Evolutionary conservation across 2,329 filamentous ascomycete genomes (phyloP), one percentile per base, ranked within the genome.

Genomic region (Pseudogymnoascus verrucosus): DNA sequence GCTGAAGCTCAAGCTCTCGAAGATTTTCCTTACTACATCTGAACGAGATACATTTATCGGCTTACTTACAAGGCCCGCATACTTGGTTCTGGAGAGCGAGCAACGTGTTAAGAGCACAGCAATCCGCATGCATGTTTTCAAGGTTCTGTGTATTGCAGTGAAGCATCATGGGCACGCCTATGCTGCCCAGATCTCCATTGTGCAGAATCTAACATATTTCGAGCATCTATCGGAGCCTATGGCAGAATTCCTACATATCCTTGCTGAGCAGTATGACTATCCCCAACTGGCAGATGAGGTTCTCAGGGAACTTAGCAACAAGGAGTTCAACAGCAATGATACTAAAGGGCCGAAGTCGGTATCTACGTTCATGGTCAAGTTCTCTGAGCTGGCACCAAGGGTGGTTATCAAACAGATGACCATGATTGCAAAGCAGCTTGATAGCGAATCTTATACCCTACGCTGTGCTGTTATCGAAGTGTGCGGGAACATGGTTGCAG

Each of bases 151-250:
- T 73, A 91, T 98, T 69, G 93, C 96, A 37, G 87, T 99, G 65
- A 99, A 99, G 78, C 93, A 98, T 73, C 95, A 99, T 74, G 95
- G 95, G 1, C 95, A 99, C 76, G 95, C 89, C 69, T 97, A 96
- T 74, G 91, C 90, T 61, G 95, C 95, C 1, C 95, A 99, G 81
- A 98, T 96, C 59, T 96, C 93, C 54, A 96, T 99, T 71, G 93
- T 98, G 63, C 95, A 99, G 75, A 98, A 95, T 73, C 78, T 99
- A 68, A 96, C 95, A 4, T 99, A 99, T 74, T 99, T 98, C 71
- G 95, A 99, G 77, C 95, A 99, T 76, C 79, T 99, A n/a, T 93
- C 95, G 0, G 95, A 99, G 73, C 95, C 95, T 1, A 99, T 99
- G 95, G 95, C 95, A 34, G 96, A 99, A 74, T 96, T 99, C 71